These are phyloP conservation scores for Pleurotus pulmonarius DNA, from an alignment of 768 basidiomycete species.

Conservation along the genomic window DNA sequence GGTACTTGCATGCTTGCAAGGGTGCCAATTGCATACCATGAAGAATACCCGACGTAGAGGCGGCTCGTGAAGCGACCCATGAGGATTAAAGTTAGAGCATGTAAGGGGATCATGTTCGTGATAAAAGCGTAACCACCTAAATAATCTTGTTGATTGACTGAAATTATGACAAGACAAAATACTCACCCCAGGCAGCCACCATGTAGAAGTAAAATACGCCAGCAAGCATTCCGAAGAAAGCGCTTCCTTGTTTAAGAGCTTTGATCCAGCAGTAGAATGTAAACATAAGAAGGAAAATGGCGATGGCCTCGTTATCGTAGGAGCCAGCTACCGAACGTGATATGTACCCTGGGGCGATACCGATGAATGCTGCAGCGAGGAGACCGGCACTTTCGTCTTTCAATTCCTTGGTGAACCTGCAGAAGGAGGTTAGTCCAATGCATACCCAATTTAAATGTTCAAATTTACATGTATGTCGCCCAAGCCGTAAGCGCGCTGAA, in stretches of 20 bases:
- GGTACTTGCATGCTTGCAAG: constrained; percentile 99
- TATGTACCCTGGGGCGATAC: constrained; percentile 97
- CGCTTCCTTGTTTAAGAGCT: constrained; percentile 91
- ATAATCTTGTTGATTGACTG: neutral
- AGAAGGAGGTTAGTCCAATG: neutral
- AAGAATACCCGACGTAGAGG: constrained; percentile 92
- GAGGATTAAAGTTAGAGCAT: constrained; percentile 88
- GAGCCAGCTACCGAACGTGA: constrained; percentile 98
- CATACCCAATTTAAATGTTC: neutral
- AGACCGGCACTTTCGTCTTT: constrained; percentile 93
- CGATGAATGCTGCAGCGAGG: constrained; percentile 97
- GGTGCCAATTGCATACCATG: constrained; percentile 98
- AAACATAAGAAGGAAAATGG: constrained; percentile 99
- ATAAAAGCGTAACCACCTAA: constrained; percentile 97
- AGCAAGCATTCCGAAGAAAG: constrained; percentile 83
- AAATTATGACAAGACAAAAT: constrained; percentile 1
- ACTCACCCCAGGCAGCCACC: constrained; percentile 99
- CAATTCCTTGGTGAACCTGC: constrained; percentile 91
- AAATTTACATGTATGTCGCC: constrained; percentile 87
- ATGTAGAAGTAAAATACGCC: constrained; percentile 99
- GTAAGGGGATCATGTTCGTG: constrained; percentile 99
- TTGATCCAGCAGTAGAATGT: constrained; percentile 98
- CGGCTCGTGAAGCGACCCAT: constrained; percentile 95
- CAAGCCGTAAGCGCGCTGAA: constrained; percentile 96
- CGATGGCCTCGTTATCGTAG: constrained; percentile 99